Evolutionary conservation across 495 filamentous ascomycete genomes (phyloP), one percentile per base, ranked within the genome.

Genomic region (Durotheca rogersii): DNA sequence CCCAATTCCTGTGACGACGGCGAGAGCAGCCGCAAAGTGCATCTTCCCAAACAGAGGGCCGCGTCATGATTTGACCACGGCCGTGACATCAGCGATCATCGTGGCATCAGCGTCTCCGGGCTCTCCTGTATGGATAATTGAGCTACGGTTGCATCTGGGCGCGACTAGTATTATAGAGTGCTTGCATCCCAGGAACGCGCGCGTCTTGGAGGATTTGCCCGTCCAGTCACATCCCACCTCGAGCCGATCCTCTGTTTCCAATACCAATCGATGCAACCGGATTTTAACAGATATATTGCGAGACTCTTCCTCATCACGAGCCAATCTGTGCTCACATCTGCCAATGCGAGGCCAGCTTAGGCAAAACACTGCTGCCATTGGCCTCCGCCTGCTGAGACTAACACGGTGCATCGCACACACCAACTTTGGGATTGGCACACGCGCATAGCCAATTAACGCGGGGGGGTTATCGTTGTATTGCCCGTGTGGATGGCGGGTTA

Each of bases 151-250:
- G 50, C 46, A 53, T 50, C 41, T 44, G 23, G 10, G 40, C 47
- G 34, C 39, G 39, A 53, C 39, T 46, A 19, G 43, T 42, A 47
- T 45, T 33, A 10, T 54, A 56, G 16, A 56, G 57, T 60, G 57
- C 47, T 51, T 60, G 52, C 51, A 60, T 56, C 47, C 48, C 47
- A 56, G 51, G 57, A 60, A 56, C 57, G 51, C 57, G 57, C 57
- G 56, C 56, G 50, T 60, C 30, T 60, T 52, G 43, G 38, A 56
- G 41, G 56, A 51, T 47, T 39, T 49, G 42, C 4, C 39, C 36
- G 42, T 46, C 47, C 50, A 59, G 50, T 49, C 55, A 54, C 40
- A 47, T 42, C 18, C 37, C 20, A 31, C 16, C 34, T 33, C 36
- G 36, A 23, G 56, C 41, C 21, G 46, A 59, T 59, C 56, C 56